Conservation (phyloP, 441 rosid species). For the Corymbia calophylla region DNA sequence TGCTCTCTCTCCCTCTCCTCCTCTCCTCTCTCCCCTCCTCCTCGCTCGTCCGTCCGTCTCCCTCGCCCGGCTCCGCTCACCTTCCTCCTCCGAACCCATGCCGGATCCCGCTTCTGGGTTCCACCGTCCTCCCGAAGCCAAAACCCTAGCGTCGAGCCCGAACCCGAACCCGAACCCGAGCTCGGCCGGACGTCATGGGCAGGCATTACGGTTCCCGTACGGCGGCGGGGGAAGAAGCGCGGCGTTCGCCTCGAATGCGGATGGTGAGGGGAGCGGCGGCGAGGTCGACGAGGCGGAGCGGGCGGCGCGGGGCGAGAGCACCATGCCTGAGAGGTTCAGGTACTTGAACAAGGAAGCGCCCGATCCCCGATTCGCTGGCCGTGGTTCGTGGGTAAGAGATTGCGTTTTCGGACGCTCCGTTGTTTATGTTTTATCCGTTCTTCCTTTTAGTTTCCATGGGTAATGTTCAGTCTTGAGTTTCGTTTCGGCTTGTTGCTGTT, state of each 20-base stretch:
- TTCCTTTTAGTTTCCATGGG: background rate
- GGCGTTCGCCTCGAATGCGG: conserved; percentile 12
- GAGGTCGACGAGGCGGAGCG: conserved; percentile 37
- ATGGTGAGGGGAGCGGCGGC: conserved; percentile 16
- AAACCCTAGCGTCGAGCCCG: background rate
- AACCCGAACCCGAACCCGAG: too few relatives aligned
- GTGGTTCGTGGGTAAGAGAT: conserved; percentile 61
- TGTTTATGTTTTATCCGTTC: background rate
- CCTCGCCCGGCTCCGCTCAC: background rate
- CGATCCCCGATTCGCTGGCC: conserved; percentile 72
- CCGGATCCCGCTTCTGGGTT: background rate
- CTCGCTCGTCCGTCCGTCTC: fast-evolving
- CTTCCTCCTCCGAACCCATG: background rate
- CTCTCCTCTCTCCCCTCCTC: background rate
- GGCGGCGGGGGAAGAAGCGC: background rate
- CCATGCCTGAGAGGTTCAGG: conserved; percentile 83
- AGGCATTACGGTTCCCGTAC: background rate
- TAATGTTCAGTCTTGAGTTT: background rate
- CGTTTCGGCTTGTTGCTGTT: background rate
- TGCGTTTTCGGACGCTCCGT: background rate
- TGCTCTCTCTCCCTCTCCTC: background rate
- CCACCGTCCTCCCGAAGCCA: background rate
- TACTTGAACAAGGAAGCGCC: conserved; percentile 77
- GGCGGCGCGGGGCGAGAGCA: conserved; percentile 58
- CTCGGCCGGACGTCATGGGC: background rate